phyloP scores from a whole-genome alignment of 495 filamentous ascomycete genomes.

The Aspergillus cristatus region DNA sequence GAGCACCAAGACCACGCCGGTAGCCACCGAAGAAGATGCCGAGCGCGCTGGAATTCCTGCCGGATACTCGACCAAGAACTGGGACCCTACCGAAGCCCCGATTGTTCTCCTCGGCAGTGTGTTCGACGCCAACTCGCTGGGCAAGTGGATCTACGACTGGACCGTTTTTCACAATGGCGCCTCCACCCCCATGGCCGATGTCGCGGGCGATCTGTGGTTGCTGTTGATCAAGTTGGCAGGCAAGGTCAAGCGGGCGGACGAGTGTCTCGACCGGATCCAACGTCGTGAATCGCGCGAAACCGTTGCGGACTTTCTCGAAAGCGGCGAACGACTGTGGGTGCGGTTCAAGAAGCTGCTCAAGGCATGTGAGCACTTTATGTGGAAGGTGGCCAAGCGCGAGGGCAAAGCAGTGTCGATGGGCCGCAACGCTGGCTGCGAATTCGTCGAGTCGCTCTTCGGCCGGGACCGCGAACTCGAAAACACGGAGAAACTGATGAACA shows the following conservation, averaged over 20 bases:
- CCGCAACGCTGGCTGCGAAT: slow-evolving; percentile 88
- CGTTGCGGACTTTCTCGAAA: slow-evolving; percentile 85
- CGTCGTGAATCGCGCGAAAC: slow-evolving; percentile 64
- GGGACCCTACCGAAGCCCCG: slow-evolving; percentile 89
- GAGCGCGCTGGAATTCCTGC: slow-evolving; percentile 71
- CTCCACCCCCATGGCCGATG: slow-evolving; percentile 77
- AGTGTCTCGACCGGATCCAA: slow-evolving; percentile 66
- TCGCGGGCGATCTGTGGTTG: slow-evolving; percentile 93
- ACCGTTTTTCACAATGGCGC: slow-evolving; percentile 88
- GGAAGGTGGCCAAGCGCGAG: slow-evolving; percentile 61
- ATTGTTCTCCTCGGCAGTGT: slow-evolving; percentile 92
- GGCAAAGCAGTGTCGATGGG: slow-evolving; percentile 62
- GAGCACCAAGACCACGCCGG: slow-evolving; percentile 42
- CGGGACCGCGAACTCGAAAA: slow-evolving; percentile 82
- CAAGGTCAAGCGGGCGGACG: slow-evolving; percentile 87
- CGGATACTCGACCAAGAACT: slow-evolving; percentile 96
- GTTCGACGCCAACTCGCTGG: slow-evolving; percentile 94
- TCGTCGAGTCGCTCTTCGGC: slow-evolving; percentile 95
- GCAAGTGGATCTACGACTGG: slow-evolving; percentile 99
- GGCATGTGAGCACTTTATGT: slow-evolving; percentile 89
- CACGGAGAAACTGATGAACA: slow-evolving; percentile 93
- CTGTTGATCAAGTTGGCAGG: slow-evolving; percentile 91
- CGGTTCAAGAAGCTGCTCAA: slow-evolving; percentile 84
- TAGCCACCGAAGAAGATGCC: slow-evolving; percentile 82
- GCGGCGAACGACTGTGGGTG: slow-evolving; percentile 77